phyloP scores from a whole-genome alignment of 306 rosid genomes.

The Quercus aquifolioides region DNA sequence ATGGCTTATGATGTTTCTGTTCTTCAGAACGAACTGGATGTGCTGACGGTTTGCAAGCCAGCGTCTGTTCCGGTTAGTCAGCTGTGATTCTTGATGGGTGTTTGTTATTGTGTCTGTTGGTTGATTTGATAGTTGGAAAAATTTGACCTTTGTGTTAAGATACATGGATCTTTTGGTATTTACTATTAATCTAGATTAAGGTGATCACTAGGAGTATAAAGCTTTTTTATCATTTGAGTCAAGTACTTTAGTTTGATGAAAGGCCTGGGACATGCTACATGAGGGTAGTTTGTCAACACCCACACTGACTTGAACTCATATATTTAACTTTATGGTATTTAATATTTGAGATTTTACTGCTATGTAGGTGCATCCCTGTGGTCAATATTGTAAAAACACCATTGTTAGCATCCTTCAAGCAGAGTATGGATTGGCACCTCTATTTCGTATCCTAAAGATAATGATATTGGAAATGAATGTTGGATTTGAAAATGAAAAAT shows the following conservation, averaged over 20 bases:
- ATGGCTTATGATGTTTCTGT: conserved; percentile 59
- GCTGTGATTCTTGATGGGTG: not conserved
- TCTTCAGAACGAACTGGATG: conserved; percentile 57
- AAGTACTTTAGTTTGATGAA: not conserved
- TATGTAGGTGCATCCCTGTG: conserved; percentile 91
- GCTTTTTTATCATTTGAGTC: conserved; percentile 2
- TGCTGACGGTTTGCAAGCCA: conserved; percentile 75
- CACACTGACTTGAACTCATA: not conserved
- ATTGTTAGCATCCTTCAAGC: conserved; percentile 93
- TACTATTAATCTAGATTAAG: not conserved
- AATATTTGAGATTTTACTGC: conserved; percentile 36
- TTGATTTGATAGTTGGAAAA: not conserved
- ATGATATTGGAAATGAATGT: conserved; percentile 7
- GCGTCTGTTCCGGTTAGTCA: conserved; percentile 84
- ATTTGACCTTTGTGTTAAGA: not conserved
- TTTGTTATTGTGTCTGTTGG: not conserved
- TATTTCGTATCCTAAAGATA: conserved; percentile 77
- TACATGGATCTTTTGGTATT: not conserved
- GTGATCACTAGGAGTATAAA: not conserved
- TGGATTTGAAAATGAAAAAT: not conserved
- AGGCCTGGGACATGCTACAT: not conserved
- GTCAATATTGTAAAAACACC: conserved; percentile 97
- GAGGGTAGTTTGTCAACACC: not conserved
- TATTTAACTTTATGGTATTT: conserved; percentile 2
- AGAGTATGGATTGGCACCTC: conserved; percentile 77